A percentile compares a stretch with the other conserved stretches of the same genome.
Evolutionary conservation across 192 early-diverging fungal genomes (phyloP).

Genomic region (Linnemannia schmuckeri): DNA sequence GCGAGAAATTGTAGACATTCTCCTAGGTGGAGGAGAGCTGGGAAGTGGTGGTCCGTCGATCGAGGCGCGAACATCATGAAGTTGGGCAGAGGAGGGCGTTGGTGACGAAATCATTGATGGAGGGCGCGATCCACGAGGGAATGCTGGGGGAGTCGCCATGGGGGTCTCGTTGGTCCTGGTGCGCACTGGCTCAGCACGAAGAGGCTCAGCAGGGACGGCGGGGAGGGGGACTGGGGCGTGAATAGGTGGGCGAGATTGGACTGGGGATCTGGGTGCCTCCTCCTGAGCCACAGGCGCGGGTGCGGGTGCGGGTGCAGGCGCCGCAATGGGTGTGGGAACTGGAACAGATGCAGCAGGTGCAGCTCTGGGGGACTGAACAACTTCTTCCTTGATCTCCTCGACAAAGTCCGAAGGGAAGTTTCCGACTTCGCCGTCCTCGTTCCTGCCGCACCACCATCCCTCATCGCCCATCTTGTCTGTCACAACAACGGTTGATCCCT

Average conservation of each 20-base stretch:
- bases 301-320: not conserved
- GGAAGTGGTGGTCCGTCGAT: constrained; percentile 43
- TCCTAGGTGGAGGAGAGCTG: constrained; percentile 35
- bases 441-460: constrained; percentile 69
- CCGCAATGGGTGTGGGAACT: constrained; percentile 10
- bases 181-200: constrained; percentile 18
- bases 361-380: constrained; percentile 13
- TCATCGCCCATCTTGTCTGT: constrained; percentile 62
- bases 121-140: constrained; percentile 43
- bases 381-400: constrained; percentile 59
- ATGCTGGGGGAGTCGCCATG: constrained; percentile 30
- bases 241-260: constrained; percentile 20
- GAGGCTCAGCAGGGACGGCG: constrained; percentile 21
- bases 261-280: constrained; percentile 42
- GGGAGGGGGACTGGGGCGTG: constrained; percentile 34
- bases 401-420: constrained; percentile 70
- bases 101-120: constrained; percentile 50
- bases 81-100: constrained; percentile 1
- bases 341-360: constrained; percentile 10
- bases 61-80: constrained; percentile 7
- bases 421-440: constrained; percentile 66
- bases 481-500: constrained; percentile 61
- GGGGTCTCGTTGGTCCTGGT: constrained; percentile 32
- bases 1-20: constrained; percentile 32
- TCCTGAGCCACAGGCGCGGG: constrained; percentile 19